phyloP scores from a whole-genome alignment of 1,284 basidiomycete genomes.

The Apiotrichum domesticum region DNA sequence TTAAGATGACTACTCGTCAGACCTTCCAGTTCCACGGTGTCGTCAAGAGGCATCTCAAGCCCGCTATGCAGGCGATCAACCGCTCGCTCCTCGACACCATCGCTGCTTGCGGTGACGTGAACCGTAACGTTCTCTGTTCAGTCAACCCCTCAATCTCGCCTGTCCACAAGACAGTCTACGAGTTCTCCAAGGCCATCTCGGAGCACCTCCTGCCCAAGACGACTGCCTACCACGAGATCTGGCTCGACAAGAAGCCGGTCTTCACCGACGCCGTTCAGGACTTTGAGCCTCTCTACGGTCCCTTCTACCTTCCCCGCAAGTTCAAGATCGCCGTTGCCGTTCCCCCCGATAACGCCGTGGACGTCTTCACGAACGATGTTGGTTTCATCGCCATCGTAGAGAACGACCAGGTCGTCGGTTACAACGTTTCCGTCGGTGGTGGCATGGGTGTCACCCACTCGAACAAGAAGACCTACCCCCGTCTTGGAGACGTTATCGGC shows the following conservation, averaged over 20 bases:
- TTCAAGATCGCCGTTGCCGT: conserved; percentile 98
- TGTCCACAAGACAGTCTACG: conserved; percentile 76
- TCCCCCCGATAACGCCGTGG: conserved; percentile 93
- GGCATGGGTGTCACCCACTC: conserved; percentile 99
- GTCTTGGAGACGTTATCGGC: conserved; percentile 79
- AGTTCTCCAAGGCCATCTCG: conserved; percentile 80
- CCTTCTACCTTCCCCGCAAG: conserved; percentile 95
- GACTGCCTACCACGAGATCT: conserved; percentile 96
- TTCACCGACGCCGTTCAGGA: conserved; percentile 87
- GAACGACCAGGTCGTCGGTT: conserved; percentile 69
- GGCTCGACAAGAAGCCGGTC: conserved; percentile 94
- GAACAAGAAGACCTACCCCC: conserved; percentile 98
- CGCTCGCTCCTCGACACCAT: conserved; percentile 86
- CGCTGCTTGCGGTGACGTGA: conserved; percentile 94
- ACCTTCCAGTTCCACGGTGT: conserved; percentile 99
- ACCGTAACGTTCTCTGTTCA: conserved; percentile 83
- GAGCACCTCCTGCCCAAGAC: conserved; percentile 84
- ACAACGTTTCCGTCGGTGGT: conserved; percentile 86
- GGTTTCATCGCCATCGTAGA: conserved; percentile 90
- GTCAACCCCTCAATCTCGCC: conserved; percentile 82
- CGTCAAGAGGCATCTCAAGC: conserved; percentile 90
- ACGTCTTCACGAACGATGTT: conserved; percentile 92
- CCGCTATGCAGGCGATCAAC: conserved; percentile 95
- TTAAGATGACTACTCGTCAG: conserved; percentile 96
- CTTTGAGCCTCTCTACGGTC: conserved; percentile 92